Base-by-base conservation (phyloP, 805 yeast species). In the Ogataea pignaliae region DNA sequence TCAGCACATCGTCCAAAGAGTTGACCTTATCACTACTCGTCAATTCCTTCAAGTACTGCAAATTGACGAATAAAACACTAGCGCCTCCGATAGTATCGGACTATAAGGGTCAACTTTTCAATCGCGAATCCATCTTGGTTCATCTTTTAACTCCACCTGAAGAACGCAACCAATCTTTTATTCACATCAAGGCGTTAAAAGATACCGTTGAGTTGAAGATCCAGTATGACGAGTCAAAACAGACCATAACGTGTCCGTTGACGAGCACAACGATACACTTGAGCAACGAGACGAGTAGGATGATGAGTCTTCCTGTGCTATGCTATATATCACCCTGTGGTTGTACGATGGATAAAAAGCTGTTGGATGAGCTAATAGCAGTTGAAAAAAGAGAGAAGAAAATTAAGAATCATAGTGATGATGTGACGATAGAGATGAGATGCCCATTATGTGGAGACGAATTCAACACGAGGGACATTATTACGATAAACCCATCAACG, bases 41-140 rank as follows among this genome's bases (percentile, higher is more conserved):
- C 3, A 68, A 67, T 3, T 44, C 59, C 18, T 76, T 82, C 70
- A 63, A 61, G 12, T 68, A 65, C 6, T 86, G 95, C 57, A 59
- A 65, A 5, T 46, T 71, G 32, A 72, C 70, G 21, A 74, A 54
- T 36, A 70, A 59, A 45, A 70, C 50, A 52, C 67, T 87, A 15
- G 48, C 53, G n/a, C 55, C 54, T 5, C 84, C 83, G 0, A 64
- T 86, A 1, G 83, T 84, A 1, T 75, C 87, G 30, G 96, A 88
- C 61, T 81, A 70, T 56, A 65, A 65, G 40, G 97, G 97, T 0
- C 58, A 68, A 29, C 55, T 88, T 4, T 85, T 73, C 60, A 77
- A 82, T 50, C 85, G 85, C 48, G 85, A 80, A 45, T 63, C 80
- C 28, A 59, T 85, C 0, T 55, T 88, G 7, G 83, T 83, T 53